These are phyloP conservation scores for Anethum foeniculum DNA, from an alignment of 140 eudicot genomes.

Conservation along the genomic window DNA sequence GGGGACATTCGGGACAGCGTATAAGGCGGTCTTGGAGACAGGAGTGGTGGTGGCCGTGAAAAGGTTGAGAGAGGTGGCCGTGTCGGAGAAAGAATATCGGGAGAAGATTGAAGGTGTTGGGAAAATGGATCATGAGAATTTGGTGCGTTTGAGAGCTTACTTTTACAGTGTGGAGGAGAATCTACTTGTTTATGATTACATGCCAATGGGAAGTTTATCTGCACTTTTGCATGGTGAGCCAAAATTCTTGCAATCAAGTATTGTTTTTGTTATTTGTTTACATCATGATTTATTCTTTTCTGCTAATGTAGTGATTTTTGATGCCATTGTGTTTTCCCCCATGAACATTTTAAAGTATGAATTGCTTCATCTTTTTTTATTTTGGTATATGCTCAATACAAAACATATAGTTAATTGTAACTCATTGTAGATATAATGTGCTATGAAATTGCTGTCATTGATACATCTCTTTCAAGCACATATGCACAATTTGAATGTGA, in stretches of 20 bases:
- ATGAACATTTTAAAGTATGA: not conserved
- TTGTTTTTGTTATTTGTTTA: not conserved
- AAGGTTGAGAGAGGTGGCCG: constrained; percentile 65
- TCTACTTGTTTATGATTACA: constrained; percentile 77
- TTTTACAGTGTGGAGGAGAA: constrained; percentile 62
- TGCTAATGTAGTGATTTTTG: not conserved
- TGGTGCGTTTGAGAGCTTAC: constrained; percentile 77
- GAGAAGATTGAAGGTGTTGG: constrained; percentile 75
- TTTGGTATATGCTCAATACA: not conserved
- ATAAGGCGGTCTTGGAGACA: constrained; percentile 65
- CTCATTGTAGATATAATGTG: not conserved
- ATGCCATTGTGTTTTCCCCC: not conserved
- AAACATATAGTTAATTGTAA: not conserved
- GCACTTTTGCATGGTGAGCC: constrained; percentile 81
- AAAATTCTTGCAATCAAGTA: not conserved
- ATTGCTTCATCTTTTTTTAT: not conserved
- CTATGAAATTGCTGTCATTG: not conserved
- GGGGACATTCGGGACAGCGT: constrained; percentile 85
- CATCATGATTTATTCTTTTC: not conserved
- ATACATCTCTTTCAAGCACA: not conserved
- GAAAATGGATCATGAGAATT: constrained; percentile 56
- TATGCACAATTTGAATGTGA: not conserved
- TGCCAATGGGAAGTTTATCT: constrained; percentile 94
- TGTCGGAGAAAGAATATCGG: constrained; percentile 54
- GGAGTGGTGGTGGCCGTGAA: constrained; percentile 78